Conservation (phyloP, 2,329 filamentous ascomycete species). For the Dactylellina cionopaga region DNA sequence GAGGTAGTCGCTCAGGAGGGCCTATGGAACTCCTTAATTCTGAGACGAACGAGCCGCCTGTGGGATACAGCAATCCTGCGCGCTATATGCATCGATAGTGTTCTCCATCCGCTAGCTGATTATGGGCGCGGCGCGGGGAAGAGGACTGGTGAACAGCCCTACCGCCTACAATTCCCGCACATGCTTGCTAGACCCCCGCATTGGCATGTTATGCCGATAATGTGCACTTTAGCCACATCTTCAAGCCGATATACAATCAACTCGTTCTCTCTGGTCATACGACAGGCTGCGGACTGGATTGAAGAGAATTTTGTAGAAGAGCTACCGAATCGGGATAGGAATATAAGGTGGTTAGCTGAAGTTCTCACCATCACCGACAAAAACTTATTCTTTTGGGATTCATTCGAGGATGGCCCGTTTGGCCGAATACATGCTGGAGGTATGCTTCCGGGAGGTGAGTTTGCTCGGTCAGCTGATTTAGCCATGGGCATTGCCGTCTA, state of each 20-base stretch:
- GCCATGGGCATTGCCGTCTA: conserved; percentile 22
- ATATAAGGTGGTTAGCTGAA: background rate
- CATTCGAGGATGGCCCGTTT: background rate
- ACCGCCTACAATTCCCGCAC: conserved; percentile 1
- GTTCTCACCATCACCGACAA: conserved; percentile 11
- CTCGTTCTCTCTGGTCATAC: background rate
- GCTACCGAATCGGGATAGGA: background rate
- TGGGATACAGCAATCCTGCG: conserved; percentile 15
- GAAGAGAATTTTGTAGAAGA: background rate
- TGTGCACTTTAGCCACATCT: background rate
- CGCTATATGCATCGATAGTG: conserved; percentile 24
- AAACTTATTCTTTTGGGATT: conserved; percentile 10
- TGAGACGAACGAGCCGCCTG: background rate
- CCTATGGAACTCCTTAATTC: conserved; percentile 12
- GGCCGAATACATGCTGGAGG: background rate
- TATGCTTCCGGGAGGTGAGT: background rate
- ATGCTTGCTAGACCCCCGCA: conserved; percentile 6
- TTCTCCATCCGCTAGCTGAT: conserved; percentile 6
- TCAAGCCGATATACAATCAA: conserved; percentile 9
- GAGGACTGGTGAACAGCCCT: background rate
- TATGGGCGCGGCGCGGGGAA: background rate
- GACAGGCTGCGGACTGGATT: conserved; percentile 9
- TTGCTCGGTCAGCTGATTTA: conserved; percentile 2
- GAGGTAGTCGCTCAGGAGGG: background rate
- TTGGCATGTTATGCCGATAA: conserved; percentile 16